A percentile compares a stretch with the other conserved stretches of the same genome.
Evolutionary conservation across 139 green algal species (phyloP).

Genomic region (Chlorokybus atmophyticus): DNA sequence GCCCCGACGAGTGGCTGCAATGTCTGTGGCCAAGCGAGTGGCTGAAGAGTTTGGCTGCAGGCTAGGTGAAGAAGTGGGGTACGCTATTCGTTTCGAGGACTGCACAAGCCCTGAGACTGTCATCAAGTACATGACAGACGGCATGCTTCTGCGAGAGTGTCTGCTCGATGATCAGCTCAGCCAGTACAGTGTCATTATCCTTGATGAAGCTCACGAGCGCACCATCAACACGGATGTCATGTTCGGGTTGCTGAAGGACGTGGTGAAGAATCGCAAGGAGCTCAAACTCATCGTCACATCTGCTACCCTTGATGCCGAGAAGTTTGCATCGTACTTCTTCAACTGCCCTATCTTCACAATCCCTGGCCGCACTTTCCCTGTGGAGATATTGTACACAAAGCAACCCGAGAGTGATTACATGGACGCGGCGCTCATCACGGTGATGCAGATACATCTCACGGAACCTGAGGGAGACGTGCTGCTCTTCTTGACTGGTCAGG

Average conservation of each 20-base stretch:
- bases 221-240: slow-evolving; percentile 95
- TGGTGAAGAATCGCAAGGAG: slow-evolving; percentile 22
- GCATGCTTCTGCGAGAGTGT: slow-evolving; percentile 89
- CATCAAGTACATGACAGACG: slow-evolving; percentile 97
- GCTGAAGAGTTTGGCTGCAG: slow-evolving; percentile 77
- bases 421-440: slow-evolving; percentile 85
- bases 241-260: slow-evolving; percentile 90
- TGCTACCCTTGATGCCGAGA: slow-evolving; percentile 89
- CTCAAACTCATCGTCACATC: slow-evolving; percentile 71
- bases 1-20: slow-evolving; percentile 85
- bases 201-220: slow-evolving; percentile 96
- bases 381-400: slow-evolving; percentile 68
- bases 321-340: slow-evolving; percentile 92
- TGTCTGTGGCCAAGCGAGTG: slow-evolving; percentile 90
- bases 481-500: slow-evolving; percentile 72
- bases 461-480: slow-evolving; percentile 76
- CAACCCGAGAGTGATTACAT: slow-evolving; percentile 80
- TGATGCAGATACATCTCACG: slow-evolving; percentile 85
- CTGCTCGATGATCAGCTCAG: slow-evolving; percentile 73
- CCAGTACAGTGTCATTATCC: slow-evolving; percentile 70
- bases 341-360: slow-evolving; percentile 82
- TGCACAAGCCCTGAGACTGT: slow-evolving; percentile 72
- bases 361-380: slow-evolving; percentile 64
- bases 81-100: slow-evolving; percentile 96
- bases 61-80: slow-evolving; percentile 65